phyloP scores from a whole-genome alignment of 2,329 filamentous ascomycete species.

The Orbilia ellipsospora region DNA sequence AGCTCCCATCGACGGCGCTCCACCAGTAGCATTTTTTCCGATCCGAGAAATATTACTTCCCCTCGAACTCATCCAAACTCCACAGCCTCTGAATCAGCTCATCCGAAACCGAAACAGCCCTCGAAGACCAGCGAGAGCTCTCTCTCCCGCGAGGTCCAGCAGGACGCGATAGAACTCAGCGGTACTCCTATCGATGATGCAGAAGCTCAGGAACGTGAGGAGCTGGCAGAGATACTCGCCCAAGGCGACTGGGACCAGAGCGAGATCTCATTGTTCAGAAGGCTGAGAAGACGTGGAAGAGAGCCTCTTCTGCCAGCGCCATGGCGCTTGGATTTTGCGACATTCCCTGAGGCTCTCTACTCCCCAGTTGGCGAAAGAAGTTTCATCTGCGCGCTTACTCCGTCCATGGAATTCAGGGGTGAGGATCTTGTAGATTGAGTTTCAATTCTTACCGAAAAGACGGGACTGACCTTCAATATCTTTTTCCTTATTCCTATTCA shows the following conservation, averaged over 20 bases:
- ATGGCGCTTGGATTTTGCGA: constrained; percentile 49
- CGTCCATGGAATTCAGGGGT: constrained; percentile 54
- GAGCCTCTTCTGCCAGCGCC: constrained; percentile 46
- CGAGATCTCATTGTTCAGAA: constrained; percentile 37
- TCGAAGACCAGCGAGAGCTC: constrained; percentile 15
- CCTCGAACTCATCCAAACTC: no score
- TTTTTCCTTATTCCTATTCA: not conserved
- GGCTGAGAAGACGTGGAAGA: constrained; percentile 41
- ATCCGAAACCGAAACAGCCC: constrained; percentile 5
- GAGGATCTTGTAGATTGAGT: constrained; percentile 7
- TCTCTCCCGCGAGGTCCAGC: constrained; percentile 44
- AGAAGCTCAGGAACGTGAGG: constrained; percentile 38
- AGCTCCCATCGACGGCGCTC: constrained; percentile 36
- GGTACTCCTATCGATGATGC: constrained; percentile 17
- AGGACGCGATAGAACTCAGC: constrained; percentile 42
- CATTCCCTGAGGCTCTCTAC: constrained; percentile 46
- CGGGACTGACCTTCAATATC: constrained; percentile 6
- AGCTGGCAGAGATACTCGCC: constrained; percentile 44
- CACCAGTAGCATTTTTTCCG: constrained; percentile 39
- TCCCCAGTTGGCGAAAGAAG: constrained; percentile 46
- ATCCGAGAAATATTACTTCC: not conserved
- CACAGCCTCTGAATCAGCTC: no score
- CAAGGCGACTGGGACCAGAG: constrained; percentile 46
- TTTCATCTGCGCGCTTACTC: constrained; percentile 50
- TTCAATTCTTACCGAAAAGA: not conserved